Percentiles rank a stretch among this genome's conserved stretches.
Conservation (phyloP, 2,329 filamentous ascomycete genomes). For the Colletotrichum sp. region DNA sequence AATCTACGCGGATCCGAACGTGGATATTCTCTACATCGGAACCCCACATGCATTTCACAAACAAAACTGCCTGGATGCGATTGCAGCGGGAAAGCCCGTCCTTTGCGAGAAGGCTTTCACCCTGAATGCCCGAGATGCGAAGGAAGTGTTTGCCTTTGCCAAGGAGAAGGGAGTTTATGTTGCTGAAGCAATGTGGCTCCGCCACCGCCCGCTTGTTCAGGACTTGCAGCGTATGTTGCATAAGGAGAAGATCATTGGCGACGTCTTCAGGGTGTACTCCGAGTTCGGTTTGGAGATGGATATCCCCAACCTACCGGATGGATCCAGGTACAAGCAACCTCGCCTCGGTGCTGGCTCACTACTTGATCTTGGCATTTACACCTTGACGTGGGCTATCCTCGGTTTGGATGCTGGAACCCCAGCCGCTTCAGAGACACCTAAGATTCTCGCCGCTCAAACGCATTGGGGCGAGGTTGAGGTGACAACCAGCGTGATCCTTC, state of each 20-base stretch:
- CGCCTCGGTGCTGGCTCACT: slow-evolving; percentile 46
- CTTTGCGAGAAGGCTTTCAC: slow-evolving; percentile 52
- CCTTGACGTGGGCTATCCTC: slow-evolving; percentile 43
- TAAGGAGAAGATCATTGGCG: slow-evolving; percentile 42
- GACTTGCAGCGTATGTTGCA: slow-evolving; percentile 39
- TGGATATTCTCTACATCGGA: slow-evolving; percentile 52
- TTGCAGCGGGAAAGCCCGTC: slow-evolving; percentile 45
- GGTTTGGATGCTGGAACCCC: slow-evolving; percentile 30
- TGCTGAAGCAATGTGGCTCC: slow-evolving; percentile 52
- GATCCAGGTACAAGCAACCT: slow-evolving; percentile 39
- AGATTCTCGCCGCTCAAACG: slow-evolving; percentile 39
- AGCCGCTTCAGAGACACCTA: slow-evolving; percentile 27
- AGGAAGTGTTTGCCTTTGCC: slow-evolving; percentile 43
- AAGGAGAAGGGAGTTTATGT: slow-evolving; percentile 44
- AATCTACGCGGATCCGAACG: slow-evolving; percentile 42
- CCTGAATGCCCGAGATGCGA: slow-evolving; percentile 42
- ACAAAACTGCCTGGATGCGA: slow-evolving; percentile 47
- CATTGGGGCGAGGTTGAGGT: slow-evolving; percentile 38
- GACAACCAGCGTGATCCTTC: slow-evolving; percentile 40
- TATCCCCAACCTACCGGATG: slow-evolving; percentile 31
- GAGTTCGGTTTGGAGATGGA: slow-evolving; percentile 44
- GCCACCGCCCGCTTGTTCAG: slow-evolving; percentile 43
- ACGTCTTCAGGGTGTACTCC: slow-evolving; percentile 40
- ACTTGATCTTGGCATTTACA: slow-evolving; percentile 50
- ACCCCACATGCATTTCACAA: slow-evolving; percentile 50